phyloP scores from a whole-genome alignment of 2,329 filamentous ascomycete genomes.

The Sclerotinia subarctica region DNA sequence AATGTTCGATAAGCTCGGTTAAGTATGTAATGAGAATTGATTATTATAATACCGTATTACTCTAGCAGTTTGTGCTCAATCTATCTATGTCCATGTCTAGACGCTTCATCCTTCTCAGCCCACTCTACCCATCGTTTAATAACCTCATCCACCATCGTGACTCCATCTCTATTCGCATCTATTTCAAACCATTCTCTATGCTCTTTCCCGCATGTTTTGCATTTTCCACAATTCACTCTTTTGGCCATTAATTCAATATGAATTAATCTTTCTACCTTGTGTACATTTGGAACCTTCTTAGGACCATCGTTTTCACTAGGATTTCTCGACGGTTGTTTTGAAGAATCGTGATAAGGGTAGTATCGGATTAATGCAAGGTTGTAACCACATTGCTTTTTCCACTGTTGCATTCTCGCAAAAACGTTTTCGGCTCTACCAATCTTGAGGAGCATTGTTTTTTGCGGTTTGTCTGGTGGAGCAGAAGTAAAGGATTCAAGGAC shows the following conservation, averaged over 20 bases:
- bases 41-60: constrained; percentile 1
- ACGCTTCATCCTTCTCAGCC: constrained; percentile 39
- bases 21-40: neutral
- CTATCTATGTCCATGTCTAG: constrained; percentile 22
- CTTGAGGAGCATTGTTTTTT: constrained; percentile 64
- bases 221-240: constrained; percentile 57
- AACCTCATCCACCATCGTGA: constrained; percentile 67
- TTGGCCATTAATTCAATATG: constrained; percentile 77
- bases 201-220: constrained; percentile 74
- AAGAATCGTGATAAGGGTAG: constrained; percentile 68
- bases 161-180: constrained; percentile 65
- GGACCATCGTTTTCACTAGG: constrained; percentile 41
- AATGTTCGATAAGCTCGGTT: neutral
- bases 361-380: constrained; percentile 83
- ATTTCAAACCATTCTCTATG: constrained; percentile 97
- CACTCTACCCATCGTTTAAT: constrained; percentile 83
- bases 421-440: constrained; percentile 75
- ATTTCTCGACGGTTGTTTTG: neutral
- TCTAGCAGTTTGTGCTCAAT: neutral
- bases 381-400: constrained; percentile 90
- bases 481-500: constrained; percentile 51
- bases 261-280: constrained; percentile 84
- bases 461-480: constrained; percentile 34
- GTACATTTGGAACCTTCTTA: constrained; percentile 77
- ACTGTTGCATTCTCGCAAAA: constrained; percentile 85